phyloP scores from a whole-genome alignment of 805 yeast genomes.

The Candida quercuum region DNA sequence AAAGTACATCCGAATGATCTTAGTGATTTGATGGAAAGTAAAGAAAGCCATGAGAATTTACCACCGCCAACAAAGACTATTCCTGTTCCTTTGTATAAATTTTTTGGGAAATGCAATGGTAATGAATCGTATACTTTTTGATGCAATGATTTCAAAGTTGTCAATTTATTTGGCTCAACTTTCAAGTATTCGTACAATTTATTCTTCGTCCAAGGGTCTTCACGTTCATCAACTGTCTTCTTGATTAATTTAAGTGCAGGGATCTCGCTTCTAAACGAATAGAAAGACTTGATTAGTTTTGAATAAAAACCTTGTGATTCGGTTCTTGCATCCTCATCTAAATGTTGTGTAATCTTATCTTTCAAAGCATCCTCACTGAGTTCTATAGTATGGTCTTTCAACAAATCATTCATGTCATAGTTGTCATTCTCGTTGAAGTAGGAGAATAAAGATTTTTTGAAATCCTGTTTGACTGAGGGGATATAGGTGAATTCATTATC shows the following conservation, averaged over 20 bases:
- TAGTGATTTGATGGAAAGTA: constrained; percentile 42
- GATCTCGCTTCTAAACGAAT: not conserved
- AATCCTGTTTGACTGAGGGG: no score
- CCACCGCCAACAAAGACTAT: constrained; percentile 60
- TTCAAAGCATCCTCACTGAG: not conserved
- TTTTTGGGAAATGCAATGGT: constrained; percentile 26
- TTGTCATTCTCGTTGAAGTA: no score
- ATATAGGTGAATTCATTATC: no score
- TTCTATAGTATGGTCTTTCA: not conserved
- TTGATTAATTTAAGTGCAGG: not conserved
- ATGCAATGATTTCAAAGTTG: not conserved
- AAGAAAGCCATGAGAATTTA: constrained; percentile 46
- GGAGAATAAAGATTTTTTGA: no score
- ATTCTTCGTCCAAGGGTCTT: not conserved
- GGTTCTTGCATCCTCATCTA: not conserved
- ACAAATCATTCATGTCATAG: not conserved
- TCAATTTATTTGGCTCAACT: not conserved
- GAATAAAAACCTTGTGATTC: constrained; percentile 2
- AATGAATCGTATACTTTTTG: constrained; percentile 3
- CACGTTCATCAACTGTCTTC: not conserved
- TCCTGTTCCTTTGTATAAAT: constrained; percentile 44
- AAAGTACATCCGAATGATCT: constrained; percentile 44
- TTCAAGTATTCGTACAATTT: not conserved
- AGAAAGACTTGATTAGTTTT: not conserved
- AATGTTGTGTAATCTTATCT: not conserved